These are phyloP conservation scores for Pistacia vera DNA, from an alignment of 345 rosid genomes.

Conservation along the genomic window DNA sequence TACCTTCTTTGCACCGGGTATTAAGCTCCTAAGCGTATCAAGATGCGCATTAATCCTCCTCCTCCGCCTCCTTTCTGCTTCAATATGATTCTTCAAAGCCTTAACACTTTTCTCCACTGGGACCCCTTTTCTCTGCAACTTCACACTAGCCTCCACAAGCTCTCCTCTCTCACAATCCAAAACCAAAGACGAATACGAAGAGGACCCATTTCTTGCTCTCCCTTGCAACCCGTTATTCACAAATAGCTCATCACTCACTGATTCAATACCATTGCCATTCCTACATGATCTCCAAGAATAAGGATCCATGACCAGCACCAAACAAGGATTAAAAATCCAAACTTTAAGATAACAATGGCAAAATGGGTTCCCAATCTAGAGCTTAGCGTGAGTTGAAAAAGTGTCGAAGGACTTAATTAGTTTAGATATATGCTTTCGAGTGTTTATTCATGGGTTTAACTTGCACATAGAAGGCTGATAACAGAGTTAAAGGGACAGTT, in stretches of 20 bases:
- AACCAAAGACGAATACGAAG: conserved; percentile 27
- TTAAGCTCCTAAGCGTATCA: conserved; percentile 46
- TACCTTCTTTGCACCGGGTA: conserved; percentile 54
- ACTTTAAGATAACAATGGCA: background rate
- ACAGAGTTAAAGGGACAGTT: too few species aligned
- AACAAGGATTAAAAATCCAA: background rate
- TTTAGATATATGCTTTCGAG: too few species aligned
- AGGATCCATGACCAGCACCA: conserved; percentile 11
- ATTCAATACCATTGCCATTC: conserved; percentile 2
- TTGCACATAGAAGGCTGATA: too few species aligned
- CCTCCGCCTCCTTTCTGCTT: conserved; percentile 60
- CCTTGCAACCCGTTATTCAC: conserved; percentile 2
- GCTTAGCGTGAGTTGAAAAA: too few species aligned
- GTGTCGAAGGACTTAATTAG: background rate
- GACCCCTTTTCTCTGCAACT: conserved; percentile 24
- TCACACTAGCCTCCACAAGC: conserved; percentile 40
- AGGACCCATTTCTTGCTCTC: conserved; percentile 17
- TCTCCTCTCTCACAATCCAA: conserved; percentile 53
- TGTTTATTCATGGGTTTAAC: too few species aligned
- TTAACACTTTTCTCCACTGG: conserved; percentile 39
- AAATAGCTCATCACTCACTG: conserved; percentile 8
- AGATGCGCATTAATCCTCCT: conserved; percentile 57
- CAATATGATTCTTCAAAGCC: conserved; percentile 59
- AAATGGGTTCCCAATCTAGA: background rate
- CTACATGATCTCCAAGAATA: background rate